Percentiles rank a stretch among this genome's conserved stretches.
Evolutionary conservation across 1,284 basidiomycete species (phyloP).

Genomic region (Heterobasidion occidentale): DNA sequence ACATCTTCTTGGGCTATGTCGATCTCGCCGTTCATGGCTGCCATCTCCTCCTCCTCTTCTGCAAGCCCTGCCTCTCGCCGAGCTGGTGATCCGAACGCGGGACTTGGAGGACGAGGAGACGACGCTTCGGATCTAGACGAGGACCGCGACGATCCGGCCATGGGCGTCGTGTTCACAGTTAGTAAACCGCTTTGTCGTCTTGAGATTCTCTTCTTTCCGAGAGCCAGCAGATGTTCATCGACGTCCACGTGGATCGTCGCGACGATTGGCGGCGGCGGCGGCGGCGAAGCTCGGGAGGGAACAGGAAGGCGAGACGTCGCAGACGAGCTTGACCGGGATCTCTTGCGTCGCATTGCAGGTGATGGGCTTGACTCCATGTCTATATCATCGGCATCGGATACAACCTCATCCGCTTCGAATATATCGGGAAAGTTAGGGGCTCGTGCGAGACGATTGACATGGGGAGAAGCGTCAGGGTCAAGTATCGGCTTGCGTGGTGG

Average conservation of each 20-base stretch:
- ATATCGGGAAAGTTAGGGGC: constrained; percentile 61
- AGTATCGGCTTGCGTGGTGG: constrained; percentile 25
- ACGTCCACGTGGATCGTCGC: constrained; percentile 20
- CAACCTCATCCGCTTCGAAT: constrained; percentile 54
- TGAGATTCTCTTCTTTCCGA: constrained; percentile 36
- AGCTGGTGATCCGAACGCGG: constrained; percentile 59
- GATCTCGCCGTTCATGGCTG: constrained; percentile 20
- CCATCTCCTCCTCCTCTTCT: constrained; percentile 50
- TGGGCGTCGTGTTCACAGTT: constrained; percentile 24
- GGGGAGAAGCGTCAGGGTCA: constrained; percentile 38
- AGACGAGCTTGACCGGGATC: constrained; percentile 15
- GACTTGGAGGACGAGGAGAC: constrained; percentile 48
- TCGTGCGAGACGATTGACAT: constrained; percentile 50
- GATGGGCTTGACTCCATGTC: constrained; percentile 5
- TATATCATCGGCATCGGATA: constrained; percentile 20
- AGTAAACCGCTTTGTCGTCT: constrained; percentile 61
- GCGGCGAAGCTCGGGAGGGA: constrained; percentile 25
- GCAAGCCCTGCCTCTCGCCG: constrained; percentile 44
- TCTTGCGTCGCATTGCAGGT: constrained; percentile 21
- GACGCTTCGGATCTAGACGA: constrained; percentile 13
- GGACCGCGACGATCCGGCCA: constrained; percentile 19
- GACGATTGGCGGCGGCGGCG: constrained; percentile 20
- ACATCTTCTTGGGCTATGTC: constrained; percentile 7
- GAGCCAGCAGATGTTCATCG: constrained; percentile 25
- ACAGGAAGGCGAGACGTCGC: constrained; percentile 37